Evolutionary conservation across 352 stramenopile genomes (phyloP).

Genomic region (Pythium brassicae): DNA sequence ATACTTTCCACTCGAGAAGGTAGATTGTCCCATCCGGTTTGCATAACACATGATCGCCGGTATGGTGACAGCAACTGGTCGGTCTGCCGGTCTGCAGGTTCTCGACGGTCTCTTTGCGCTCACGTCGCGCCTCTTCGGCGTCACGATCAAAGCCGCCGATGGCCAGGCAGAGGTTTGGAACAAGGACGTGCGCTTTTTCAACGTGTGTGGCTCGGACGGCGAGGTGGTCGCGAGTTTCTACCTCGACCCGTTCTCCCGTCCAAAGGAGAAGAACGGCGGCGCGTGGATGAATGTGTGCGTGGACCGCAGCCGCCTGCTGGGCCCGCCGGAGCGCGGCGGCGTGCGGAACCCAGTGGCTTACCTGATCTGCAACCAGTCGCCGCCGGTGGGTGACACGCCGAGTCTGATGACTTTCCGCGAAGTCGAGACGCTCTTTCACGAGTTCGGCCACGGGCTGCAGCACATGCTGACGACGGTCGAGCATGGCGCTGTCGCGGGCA

Average conservation of each 20-base stretch:
- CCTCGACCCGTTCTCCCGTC: constrained; percentile 96
- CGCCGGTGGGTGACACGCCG: constrained; percentile 89
- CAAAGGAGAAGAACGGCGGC: constrained; percentile 96
- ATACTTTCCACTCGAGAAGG: constrained; percentile 95
- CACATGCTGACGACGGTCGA: constrained; percentile 98
- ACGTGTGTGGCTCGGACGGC: constrained; percentile 80
- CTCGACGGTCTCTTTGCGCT: constrained; percentile 96
- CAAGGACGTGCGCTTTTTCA: constrained; percentile 95
- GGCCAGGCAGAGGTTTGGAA: constrained; percentile 87
- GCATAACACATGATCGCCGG: no score
- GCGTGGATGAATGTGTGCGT: constrained; percentile 98
- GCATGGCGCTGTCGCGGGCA: constrained; percentile 94
- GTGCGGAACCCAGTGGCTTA: constrained; percentile 94
- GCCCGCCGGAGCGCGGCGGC: constrained; percentile 38
- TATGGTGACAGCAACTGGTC: no score
- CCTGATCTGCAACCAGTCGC: constrained; percentile 97
- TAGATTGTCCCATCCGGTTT: no score
- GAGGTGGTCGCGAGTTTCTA: constrained; percentile 95
- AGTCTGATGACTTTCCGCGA: constrained; percentile 98
- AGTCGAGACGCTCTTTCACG: constrained; percentile 96
- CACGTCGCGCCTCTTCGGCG: constrained; percentile 91
- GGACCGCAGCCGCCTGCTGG: constrained; percentile 89
- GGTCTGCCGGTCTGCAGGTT: no score
- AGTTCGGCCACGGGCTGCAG: constrained; percentile 96
- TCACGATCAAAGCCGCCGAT: constrained; percentile 88